Conservation (phyloP, 352 stramenopile genomes). For the Phytophthora rubi region DNA sequence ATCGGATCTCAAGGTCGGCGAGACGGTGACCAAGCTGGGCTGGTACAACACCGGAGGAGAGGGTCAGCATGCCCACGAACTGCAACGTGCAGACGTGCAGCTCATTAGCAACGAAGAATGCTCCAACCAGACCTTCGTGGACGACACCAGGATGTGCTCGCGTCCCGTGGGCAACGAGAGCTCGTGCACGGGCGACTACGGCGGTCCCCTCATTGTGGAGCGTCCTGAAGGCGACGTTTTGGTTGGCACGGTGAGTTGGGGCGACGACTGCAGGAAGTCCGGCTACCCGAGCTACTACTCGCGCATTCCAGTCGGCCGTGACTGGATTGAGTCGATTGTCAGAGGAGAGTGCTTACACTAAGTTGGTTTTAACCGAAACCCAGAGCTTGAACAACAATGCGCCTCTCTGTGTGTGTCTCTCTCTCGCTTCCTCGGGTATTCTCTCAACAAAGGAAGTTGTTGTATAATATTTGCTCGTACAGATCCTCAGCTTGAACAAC, state of each 20-base stretch:
- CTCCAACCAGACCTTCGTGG: constrained; percentile 26
- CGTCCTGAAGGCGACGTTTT: constrained; percentile 33
- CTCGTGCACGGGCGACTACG: constrained; percentile 63
- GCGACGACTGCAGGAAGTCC: constrained; percentile 43
- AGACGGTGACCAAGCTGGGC: constrained; percentile 30
- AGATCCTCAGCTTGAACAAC: too few species aligned
- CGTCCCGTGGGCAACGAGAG: constrained; percentile 23
- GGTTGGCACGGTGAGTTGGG: constrained; percentile 54
- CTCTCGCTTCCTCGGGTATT: too few species aligned
- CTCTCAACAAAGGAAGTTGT: too few species aligned
- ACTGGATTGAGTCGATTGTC: constrained; percentile 43
- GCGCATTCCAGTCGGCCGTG: constrained; percentile 39
- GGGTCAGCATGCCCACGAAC: constrained; percentile 18
- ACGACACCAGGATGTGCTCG: constrained; percentile 53
- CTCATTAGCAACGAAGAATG: constrained; percentile 49
- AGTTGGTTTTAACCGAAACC: background rate
- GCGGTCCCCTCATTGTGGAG: constrained; percentile 48
- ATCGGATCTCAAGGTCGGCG: constrained; percentile 32
- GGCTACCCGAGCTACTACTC: constrained; percentile 56
- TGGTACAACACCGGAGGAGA: constrained; percentile 36
- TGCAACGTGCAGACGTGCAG: constrained; percentile 43
- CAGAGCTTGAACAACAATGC: too few species aligned
- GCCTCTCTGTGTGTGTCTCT: too few species aligned
- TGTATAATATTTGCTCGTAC: too few species aligned
- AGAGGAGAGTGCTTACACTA: constrained; percentile 13